Conservation (phyloP, 2,329 filamentous ascomycete genomes). For the Grosmannia penicillata region DNA sequence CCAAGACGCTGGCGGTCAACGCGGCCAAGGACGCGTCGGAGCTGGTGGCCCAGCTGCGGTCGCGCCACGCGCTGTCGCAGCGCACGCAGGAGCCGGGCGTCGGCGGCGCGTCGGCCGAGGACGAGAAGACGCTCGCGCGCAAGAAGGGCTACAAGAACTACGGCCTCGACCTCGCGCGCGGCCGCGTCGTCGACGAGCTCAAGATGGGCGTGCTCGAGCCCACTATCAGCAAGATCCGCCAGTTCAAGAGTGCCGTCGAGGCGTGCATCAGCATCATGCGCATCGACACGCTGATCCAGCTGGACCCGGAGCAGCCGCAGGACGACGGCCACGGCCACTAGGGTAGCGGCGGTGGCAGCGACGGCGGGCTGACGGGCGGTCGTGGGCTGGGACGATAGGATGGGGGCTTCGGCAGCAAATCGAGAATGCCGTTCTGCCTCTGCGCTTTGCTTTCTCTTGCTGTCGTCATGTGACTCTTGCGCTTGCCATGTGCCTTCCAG, state of each 20-base stretch:
- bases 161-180: constrained; percentile 76
- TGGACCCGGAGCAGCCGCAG: constrained; percentile 76
- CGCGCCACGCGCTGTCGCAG: constrained; percentile 86
- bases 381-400: neutral
- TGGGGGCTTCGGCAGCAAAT: neutral
- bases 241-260: constrained; percentile 96
- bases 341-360: constrained; percentile 4
- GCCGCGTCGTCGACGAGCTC: constrained; percentile 82
- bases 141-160: constrained; percentile 99
- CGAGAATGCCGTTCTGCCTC: no score
- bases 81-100: constrained; percentile 55
- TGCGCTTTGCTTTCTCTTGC: no score
- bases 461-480: no score
- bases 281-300: constrained; percentile 95
- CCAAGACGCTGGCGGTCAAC: constrained; percentile 93
- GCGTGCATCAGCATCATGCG: constrained; percentile 98
- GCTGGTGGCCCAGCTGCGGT: constrained; percentile 87
- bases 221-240: constrained; percentile 94
- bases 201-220: constrained; percentile 94
- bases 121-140: constrained; percentile 78
- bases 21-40: constrained; percentile 93
- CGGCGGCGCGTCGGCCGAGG: constrained; percentile 32
- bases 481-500: no score
- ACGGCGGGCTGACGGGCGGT: neutral
- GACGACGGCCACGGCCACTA: constrained; percentile 83